Evolutionary conservation across 768 basidiomycete genomes (phyloP), one percentile per base, ranked within the genome.

Genomic region (Boletus sp.): DNA sequence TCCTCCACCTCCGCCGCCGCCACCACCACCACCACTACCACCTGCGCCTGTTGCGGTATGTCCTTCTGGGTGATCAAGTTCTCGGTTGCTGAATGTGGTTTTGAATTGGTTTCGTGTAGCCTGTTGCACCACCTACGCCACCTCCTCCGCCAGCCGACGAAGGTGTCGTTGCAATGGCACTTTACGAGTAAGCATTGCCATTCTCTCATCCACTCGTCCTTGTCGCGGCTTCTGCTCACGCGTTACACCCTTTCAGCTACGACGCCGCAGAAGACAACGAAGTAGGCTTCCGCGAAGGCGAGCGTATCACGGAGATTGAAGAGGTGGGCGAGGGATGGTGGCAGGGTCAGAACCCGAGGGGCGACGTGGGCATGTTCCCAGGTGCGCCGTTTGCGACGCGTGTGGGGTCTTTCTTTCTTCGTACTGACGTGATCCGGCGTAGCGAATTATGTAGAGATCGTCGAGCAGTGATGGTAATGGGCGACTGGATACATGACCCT

Each of bases 251-350:
- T 1, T 52, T 7, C 48, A 94, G 91, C 60, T 96, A 95, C 65
- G 91, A 93, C 10, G 92, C 94, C 0, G 84, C 84, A 0, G 94
- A 97, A 68, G 93, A 94, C 62, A 97, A 98, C 66, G 94, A 97
- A 67, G 74, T 97, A 30, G 80, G 86, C 4, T 93, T 98, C 81
- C 76, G 70, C 32, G 94, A 93, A 70, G 92, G 91, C 29, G 94
- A 94, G 36, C 74, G 77, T 54, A 90, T 97, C 67, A 79, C 77
- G 17, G 78, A 88, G 54, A 90, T 97, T 52, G 90, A 92, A 65
- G 84, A 87, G 52, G 85, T 83, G 7, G 86, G 84, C 9, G 91
- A 92, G n/a, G 92, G 92, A 62, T 94, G 92, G 92, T 94, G 92
- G 92, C 78, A 85, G 60, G 91, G 92, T 4, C 81, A 73, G 64